Evolutionary conservation across 208 protist species (phyloP), one percentile per base, ranked within the genome.

Genomic region (Acanthamoeba culbertsoni): DNA sequence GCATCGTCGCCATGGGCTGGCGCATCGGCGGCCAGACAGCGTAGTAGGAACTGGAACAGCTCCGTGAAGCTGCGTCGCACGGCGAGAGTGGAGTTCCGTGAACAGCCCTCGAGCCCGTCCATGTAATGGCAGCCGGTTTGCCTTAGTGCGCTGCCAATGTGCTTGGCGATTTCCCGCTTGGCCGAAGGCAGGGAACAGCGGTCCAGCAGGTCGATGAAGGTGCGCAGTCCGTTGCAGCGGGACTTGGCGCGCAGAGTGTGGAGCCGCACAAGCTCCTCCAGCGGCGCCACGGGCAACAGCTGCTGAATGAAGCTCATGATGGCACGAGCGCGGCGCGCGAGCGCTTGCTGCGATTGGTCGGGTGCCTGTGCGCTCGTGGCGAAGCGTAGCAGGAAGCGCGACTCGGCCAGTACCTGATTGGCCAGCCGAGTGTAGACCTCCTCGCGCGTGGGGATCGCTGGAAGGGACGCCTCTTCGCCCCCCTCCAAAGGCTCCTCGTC

Each of bases 201-300:
- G 73, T 84, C 73, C n/a, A 84, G 43, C 8, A 84, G 73, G 31
- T 84, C 73, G 73, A 84, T 55, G 45, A 57, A 84, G 14, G 37
- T 42, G 26, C 43, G 23, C 23, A 84, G 26, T 55, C 73, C 73
- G 1, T 28, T 23, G 43, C 73, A 84, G 45, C 73, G 73, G 12
- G 73, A 84, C 23, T 84, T 57, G 73, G 73, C 6, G 43, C 73
- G 40, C 14, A 84, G 73, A 18, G 31, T 37, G 23, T 57, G 73
- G 23, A 84, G 73, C 26, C 73, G 73, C 45, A 84, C 40, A 7
- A 84, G 43, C 42, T 55, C 43, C 45, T 84, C 73, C 73, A 84
- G 26, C 43, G 73, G 73, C 43, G 48, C 73, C 26, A 84, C n/a
- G 28, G 73, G 73, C 1, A 84, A 45, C 14, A 84, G 73, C 18